These are phyloP conservation scores for Pochonia chlamydosporia DNA, from an alignment of 2,329 filamentous ascomycete species.

Conservation along the genomic window DNA sequence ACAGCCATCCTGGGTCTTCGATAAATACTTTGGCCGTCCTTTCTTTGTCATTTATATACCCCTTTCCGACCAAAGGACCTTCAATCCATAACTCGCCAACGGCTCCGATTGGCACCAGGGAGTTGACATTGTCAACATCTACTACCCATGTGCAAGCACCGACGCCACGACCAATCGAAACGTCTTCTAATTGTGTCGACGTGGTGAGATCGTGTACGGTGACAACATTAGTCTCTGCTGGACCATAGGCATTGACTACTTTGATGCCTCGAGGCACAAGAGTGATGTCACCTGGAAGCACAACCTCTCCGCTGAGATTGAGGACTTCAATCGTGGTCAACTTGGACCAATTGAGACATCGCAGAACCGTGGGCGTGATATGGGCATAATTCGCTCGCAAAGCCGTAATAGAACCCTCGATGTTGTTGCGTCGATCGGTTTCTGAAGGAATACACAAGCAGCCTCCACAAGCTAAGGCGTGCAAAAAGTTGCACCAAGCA, in stretches of 20 bases:
- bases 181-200: constrained; percentile 8
- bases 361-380: background rate
- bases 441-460: constrained; percentile 3
- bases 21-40: constrained; percentile 7
- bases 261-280: background rate
- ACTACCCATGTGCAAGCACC: constrained; percentile 10
- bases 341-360: background rate
- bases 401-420: background rate
- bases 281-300: background rate
- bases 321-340: background rate
- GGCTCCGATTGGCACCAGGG: constrained; percentile 7
- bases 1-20: constrained; percentile 27
- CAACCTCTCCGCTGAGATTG: background rate
- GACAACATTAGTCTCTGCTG: too few species aligned
- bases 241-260: constrained; percentile 6
- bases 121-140: constrained; percentile 2
- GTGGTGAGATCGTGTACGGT: too few species aligned
- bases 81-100: constrained; percentile 11
- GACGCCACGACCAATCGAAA: constrained; percentile 2
- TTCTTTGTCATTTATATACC: constrained; percentile 8
- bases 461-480: constrained; percentile 3
- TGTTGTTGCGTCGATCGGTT: background rate
- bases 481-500: constrained; percentile 1
- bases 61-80: constrained; percentile 9
- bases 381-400: too few species aligned